These are phyloP conservation scores for Penicillium sp. DNA, from an alignment of 2,329 filamentous ascomycete genomes.

Conservation along the genomic window DNA sequence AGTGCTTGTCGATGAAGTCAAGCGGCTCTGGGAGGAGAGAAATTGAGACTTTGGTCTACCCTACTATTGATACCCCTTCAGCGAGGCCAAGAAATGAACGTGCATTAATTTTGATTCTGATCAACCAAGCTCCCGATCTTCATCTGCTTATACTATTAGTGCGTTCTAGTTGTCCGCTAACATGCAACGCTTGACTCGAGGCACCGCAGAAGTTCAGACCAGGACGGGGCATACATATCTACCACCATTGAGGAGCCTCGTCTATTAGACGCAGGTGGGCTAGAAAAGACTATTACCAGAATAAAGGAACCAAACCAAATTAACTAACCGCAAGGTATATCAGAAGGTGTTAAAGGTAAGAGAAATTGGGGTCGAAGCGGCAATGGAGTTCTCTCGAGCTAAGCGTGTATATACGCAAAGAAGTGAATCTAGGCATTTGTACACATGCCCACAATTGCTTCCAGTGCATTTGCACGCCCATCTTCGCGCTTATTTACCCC, in stretches of 20 bases:
- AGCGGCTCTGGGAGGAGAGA: slow-evolving; percentile 56
- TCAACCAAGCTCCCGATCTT: background rate
- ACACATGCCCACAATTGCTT: too few species aligned
- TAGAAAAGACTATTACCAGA: too few species aligned
- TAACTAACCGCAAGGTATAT: too few species aligned
- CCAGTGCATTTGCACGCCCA: too few species aligned
- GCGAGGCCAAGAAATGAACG: background rate
- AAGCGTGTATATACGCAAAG: too few species aligned
- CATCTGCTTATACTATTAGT: background rate
- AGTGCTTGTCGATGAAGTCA: slow-evolving; percentile 70
- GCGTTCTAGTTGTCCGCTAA: background rate
- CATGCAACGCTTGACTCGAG: background rate
- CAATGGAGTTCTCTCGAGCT: too few species aligned
- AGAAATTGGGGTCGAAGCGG: too few species aligned
- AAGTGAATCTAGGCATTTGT: too few species aligned
- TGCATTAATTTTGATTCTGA: background rate
- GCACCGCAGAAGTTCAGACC: background rate
- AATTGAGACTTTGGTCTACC: slow-evolving; percentile 8
- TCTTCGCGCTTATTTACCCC: background rate
- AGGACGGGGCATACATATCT: background rate
- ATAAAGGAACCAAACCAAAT: too few species aligned
- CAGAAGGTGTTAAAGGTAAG: too few species aligned
- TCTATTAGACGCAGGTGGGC: too few species aligned
- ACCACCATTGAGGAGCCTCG: background rate
- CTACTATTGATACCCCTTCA: slow-evolving; percentile 7